Percentiles rank a stretch among this genome's conserved stretches.
Evolutionary conservation across 805 yeast genomes (phyloP).

Genomic region (Barnettozyma wickerhamii): DNA sequence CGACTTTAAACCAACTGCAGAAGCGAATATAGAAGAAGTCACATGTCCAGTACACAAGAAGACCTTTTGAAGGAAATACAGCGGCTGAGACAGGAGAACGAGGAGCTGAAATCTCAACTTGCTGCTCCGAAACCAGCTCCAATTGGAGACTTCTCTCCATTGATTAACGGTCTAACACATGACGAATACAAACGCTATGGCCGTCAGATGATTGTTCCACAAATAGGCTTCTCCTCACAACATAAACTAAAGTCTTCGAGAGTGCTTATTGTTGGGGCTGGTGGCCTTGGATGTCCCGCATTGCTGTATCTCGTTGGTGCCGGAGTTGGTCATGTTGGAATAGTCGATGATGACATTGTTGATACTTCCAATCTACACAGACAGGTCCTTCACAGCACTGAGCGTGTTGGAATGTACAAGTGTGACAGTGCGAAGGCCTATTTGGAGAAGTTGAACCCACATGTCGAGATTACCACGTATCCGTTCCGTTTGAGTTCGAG

Average conservation of each 20-base stretch:
- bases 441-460: slow-evolving; percentile 59
- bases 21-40: no score
- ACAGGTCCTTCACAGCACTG: slow-evolving; percentile 75
- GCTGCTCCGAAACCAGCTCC: background rate
- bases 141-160: background rate
- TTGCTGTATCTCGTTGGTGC: slow-evolving; percentile 79
- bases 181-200: slow-evolving; percentile 87
- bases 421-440: slow-evolving; percentile 71
- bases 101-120: slow-evolving; percentile 5
- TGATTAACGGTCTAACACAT: slow-evolving; percentile 26
- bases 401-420: slow-evolving; percentile 63
- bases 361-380: slow-evolving; percentile 85
- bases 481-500: slow-evolving; percentile 44
- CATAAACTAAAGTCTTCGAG: slow-evolving; percentile 48
- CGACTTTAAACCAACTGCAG: no score
- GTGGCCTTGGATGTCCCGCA: slow-evolving; percentile 95
- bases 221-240: slow-evolving; percentile 52
- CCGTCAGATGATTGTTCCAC: slow-evolving; percentile 91
- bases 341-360: slow-evolving; percentile 82
- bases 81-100: slow-evolving; percentile 16
- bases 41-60: slow-evolving; percentile 1
- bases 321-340: slow-evolving; percentile 82
- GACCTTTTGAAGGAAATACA: slow-evolving; percentile 8
- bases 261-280: slow-evolving; percentile 87
- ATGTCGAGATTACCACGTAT: slow-evolving; percentile 50